Conservation (phyloP, 1,284 basidiomycete genomes). For the Ustilago curta region DNA sequence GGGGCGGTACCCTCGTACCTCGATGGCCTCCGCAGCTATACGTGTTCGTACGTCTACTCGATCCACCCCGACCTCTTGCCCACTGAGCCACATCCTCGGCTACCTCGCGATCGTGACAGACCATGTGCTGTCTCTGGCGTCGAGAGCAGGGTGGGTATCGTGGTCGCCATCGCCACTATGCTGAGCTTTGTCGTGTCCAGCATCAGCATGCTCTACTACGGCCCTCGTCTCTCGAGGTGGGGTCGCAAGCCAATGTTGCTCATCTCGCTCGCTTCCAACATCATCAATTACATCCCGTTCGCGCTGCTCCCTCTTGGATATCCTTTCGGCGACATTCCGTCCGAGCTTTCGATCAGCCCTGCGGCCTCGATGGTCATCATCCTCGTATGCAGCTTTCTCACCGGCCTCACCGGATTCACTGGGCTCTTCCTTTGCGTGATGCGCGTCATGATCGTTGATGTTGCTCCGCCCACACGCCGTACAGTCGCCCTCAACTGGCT, state of each 20-base stretch:
- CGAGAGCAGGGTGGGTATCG: slow-evolving; percentile 43
- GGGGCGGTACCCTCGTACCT: slow-evolving; percentile 40
- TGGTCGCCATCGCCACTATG: slow-evolving; percentile 44
- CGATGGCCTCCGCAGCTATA: slow-evolving; percentile 39
- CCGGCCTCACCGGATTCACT: slow-evolving; percentile 40
- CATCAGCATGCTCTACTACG: slow-evolving; percentile 51
- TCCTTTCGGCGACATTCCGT: slow-evolving; percentile 40
- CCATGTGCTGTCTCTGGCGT: slow-evolving; percentile 49
- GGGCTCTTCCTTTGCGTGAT: slow-evolving; percentile 38
- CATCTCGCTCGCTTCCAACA: slow-evolving; percentile 39
- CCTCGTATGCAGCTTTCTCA: slow-evolving; percentile 37
- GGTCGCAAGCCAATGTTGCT: slow-evolving; percentile 46
- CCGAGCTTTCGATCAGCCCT: slow-evolving; percentile 33
- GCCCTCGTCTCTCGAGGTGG: slow-evolving; percentile 40
- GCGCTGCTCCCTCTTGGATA: slow-evolving; percentile 41
- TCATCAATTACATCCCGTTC: slow-evolving; percentile 48
- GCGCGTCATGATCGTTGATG: slow-evolving; percentile 47
- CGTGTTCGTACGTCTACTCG: slow-evolving; percentile 41
- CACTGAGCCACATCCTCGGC: slow-evolving; percentile 19
- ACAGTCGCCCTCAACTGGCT: slow-evolving; percentile 44
- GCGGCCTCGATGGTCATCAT: slow-evolving; percentile 33
- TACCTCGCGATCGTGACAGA: slow-evolving; percentile 39
- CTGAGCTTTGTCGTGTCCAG: slow-evolving; percentile 45
- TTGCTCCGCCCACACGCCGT: slow-evolving; percentile 36
- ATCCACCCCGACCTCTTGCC: slow-evolving; percentile 35